Base-by-base conservation (phyloP, 306 rosid species). In the Prunus campanulata region DNA sequence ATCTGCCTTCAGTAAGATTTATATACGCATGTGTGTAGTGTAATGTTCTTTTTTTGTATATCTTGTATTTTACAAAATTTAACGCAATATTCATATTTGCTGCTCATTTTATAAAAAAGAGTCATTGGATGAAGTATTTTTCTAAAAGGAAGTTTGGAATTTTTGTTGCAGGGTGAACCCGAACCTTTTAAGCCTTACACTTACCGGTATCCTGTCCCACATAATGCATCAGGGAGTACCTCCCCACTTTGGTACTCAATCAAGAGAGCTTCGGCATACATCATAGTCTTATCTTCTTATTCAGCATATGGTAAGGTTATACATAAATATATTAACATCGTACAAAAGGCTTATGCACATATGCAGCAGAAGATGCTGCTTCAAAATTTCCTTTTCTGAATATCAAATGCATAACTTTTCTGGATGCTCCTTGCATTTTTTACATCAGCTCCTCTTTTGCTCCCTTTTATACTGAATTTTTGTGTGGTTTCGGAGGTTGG, bases 221-320 rank as follows among this genome's bases (percentile, higher is more conserved):
- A 57, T 35, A 74, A 78, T 67, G 83, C 79, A 63, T 80, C 89
- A 3, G 70, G 70, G 56, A 82, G 80, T 56, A 57, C 85, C 60
- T 65, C 88, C 60, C 89, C 86, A 2, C 84, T 83, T 52, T 78
- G 79, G 83, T 87, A 80, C 81, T 87, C 91, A 20, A 82, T 89
- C 90, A 90, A 84, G 91, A 90, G 93, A 84, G 97, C 93, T 76
- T 87, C 96, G 0, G 84, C 96, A 13, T 79, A 92, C 83, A 87
- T 92, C 86, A 88, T 90, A 71, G 96, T 92, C 61, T 65, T 92
- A 79, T 69, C 93, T 71, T 76, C 94, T 29, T 92, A 92, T 77
- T 92, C 97, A 10, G 93, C 96, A 22, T 83, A 73, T 75, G 96
- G 96, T 92, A 84, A 84, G 72, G 42, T 47, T 44, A 24, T 12